Evolutionary conservation across 495 filamentous ascomycete species (phyloP).

Genomic region (Talaromyces thailandensis): DNA sequence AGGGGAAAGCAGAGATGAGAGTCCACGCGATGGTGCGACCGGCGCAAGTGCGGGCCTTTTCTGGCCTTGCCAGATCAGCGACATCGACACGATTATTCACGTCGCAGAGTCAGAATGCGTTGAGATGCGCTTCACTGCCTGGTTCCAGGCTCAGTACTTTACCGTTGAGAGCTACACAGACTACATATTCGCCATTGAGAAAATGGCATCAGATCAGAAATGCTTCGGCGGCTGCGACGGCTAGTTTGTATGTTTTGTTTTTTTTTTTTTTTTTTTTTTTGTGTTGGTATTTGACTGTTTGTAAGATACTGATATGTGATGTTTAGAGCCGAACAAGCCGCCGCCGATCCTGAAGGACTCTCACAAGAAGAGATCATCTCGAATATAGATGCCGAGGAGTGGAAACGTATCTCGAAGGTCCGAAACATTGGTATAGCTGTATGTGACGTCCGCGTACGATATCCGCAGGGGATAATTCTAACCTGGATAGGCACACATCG

Average conservation of each 20-base stretch:
- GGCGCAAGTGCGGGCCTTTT: constrained; percentile 28
- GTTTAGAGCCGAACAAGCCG: constrained; percentile 50
- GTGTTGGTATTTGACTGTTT: neutral
- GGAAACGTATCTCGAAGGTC: constrained; percentile 63
- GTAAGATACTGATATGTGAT: neutral
- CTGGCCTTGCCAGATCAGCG: constrained; percentile 33
- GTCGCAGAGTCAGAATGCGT: constrained; percentile 2
- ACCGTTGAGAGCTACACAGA: constrained; percentile 14
- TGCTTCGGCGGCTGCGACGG: constrained; percentile 31
- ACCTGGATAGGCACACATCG: constrained; percentile 76
- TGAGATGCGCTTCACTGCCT: constrained; percentile 1
- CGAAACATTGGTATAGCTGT: constrained; percentile 98
- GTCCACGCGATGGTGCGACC: constrained; percentile 36
- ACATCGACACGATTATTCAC: constrained; percentile 4
- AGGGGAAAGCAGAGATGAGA: constrained; percentile 26
- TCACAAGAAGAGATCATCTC: constrained; percentile 62
- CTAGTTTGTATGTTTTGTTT: constrained; percentile 9
- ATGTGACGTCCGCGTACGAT: constrained; percentile 16
- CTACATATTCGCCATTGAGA: constrained; percentile 28
- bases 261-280: too few relatives aligned
- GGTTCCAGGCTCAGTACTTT: neutral
- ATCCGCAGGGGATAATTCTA: neutral
- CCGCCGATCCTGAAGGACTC: constrained; percentile 47
- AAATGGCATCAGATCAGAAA: constrained; percentile 31
- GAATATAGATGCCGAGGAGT: constrained; percentile 68